phyloP scores from a whole-genome alignment of 768 basidiomycete species.

The Tephrocybe sp. region DNA sequence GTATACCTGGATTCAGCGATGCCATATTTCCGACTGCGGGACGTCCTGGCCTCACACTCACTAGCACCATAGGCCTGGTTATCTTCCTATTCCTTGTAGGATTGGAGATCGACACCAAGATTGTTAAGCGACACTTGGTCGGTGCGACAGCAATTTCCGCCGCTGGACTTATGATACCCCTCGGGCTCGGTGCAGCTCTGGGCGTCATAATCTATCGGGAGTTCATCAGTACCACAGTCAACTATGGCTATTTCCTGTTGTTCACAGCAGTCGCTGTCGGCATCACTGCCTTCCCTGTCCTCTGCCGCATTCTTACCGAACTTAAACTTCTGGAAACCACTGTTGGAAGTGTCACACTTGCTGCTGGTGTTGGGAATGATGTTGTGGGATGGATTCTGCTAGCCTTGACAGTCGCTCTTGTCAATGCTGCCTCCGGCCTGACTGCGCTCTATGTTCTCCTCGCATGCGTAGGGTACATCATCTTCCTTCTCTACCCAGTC shows the following conservation, averaged over 20 bases:
- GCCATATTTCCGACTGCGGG: constrained; percentile 57
- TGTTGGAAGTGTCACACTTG: constrained; percentile 79
- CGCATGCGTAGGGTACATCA: constrained; percentile 57
- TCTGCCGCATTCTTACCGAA: constrained; percentile 84
- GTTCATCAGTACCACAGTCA: constrained; percentile 57
- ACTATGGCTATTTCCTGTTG: constrained; percentile 82
- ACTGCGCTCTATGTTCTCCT: constrained; percentile 80
- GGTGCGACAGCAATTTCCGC: constrained; percentile 59
- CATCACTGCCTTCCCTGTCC: constrained; percentile 81
- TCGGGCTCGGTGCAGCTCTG: constrained; percentile 76
- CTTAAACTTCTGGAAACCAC: constrained; percentile 79
- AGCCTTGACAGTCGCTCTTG: constrained; percentile 79
- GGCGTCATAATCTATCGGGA: constrained; percentile 74
- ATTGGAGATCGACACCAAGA: constrained; percentile 74
- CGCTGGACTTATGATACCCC: constrained; percentile 72
- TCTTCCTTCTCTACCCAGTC: constrained; percentile 68
- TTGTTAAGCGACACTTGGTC: constrained; percentile 63
- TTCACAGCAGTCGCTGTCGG: constrained; percentile 84
- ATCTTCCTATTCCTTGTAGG: constrained; percentile 87
- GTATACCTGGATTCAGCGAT: constrained; percentile 67
- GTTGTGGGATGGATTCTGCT: constrained; percentile 79
- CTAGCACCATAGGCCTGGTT: constrained; percentile 73
- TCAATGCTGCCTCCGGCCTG: constrained; percentile 70
- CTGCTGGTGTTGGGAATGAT: constrained; percentile 82
- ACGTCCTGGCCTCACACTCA: constrained; percentile 63